Base-by-base conservation (phyloP, 2,329 filamentous ascomycete genomes). In the Cladobotryum mycophilum region DNA sequence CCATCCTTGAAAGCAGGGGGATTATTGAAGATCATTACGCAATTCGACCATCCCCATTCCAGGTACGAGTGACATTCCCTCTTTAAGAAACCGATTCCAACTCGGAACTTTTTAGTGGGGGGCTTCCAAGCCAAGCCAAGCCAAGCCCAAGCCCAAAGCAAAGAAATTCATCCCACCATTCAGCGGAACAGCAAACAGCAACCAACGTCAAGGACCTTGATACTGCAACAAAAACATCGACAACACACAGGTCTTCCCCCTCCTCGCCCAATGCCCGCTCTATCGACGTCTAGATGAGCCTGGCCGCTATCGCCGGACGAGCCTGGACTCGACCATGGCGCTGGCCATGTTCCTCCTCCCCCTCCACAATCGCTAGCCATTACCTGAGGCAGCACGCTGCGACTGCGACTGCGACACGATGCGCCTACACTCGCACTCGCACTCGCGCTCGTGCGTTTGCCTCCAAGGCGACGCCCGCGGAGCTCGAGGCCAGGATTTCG, bases 401-500 rank as follows among this genome's bases (percentile, higher is more conserved):
- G 15, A 14, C 11, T 20, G 11, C 17, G 18, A 9, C 12, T n/a
- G 17, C 45, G 33, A 40, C 8, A 38, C 41, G 44, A 55, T 30
- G 25, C 25, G 25, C 25, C 25, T 30, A 30, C 25, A 7, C 25
- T 37, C 51, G 51, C 34, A 40, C 7, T 38, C n/a, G 48, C 47
- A 13, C 44, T 14, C 49, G 37, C 38, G 30, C 45, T 17, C 56
- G 56, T 45, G 45, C 51, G 9, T 52, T 47, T 33, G 56, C 56
- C 11, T 40, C 62, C 5, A 71, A 70, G 46, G 49, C 63, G 5
- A 60, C 64, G 8, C 60, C 68, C 4, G 53, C 62, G 5, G 60
- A 70, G 48, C 63, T 71, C 35, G 68, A 71, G 37, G 60, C 61
- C 12, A 78, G 82, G 57, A 90, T 92, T 53, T 75, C 82, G 14